Evolutionary conservation across 306 rosid species (phyloP), one percentile per base, ranked within the genome.

Genomic region (Begonia peltatifolia): DNA sequence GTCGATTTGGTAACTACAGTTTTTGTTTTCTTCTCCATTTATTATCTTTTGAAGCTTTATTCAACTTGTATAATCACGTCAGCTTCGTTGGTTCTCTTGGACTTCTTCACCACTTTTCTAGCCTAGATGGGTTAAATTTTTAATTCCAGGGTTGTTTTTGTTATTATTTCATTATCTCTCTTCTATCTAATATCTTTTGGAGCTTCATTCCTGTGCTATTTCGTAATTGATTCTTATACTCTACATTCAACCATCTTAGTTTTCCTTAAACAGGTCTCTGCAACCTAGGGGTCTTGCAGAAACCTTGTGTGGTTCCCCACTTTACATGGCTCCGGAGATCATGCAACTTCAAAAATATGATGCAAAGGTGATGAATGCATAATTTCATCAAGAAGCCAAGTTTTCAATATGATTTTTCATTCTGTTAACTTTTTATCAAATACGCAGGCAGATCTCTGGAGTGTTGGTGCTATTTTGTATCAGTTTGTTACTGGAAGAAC

Each of bases 391-490:
- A 41, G 43, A 7, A 41, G 41, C 41, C 46, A 7, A 18, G 16
- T 55, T 48, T 41, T 30, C 60, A 69, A 46, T 46, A 63, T n/a
- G 22, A 54, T 54, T 25, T 15, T 63, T 67, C 65, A 64, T 71
- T 64, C 53, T 43, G 57, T 74, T 81, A 69, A 81, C 71, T 69
- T 69, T 61, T 54, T 70, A 67, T 63, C 64, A 56, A 68, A 75
- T 63, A 73, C 47, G 52, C 99, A 92, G 99, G 99, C 99, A 83
- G 99, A 92, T 84, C 99, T 92, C 75, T 92, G 99, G 99, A 92
- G 99, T 53, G 99, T 92, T 69, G 99, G 99, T 46, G 80, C 84
- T 6, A 92, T 92, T 74, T 67, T 92, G 68, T 92, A 71, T 75
- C 99, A 92, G 74, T 86, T 92, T 65, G 96, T 83, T 64, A 81